phyloP scores from a whole-genome alignment of 768 basidiomycete genomes.

The Cantharellus anzutake region DNA sequence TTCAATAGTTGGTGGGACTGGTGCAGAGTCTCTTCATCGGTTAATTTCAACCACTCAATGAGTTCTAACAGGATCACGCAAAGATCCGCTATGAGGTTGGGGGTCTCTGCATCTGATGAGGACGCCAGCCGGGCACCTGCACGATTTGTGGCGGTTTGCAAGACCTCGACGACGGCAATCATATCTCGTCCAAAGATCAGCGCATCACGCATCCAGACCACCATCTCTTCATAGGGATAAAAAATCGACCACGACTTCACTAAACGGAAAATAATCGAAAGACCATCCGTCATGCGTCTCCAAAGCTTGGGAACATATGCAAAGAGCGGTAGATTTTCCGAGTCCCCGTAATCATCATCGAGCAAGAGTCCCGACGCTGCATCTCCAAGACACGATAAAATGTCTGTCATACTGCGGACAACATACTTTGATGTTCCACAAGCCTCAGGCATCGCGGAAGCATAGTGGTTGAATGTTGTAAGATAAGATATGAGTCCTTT shows the following conservation, averaged over 20 bases:
- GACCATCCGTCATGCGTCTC: conserved; percentile 59
- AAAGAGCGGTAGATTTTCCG: conserved; percentile 28
- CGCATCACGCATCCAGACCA: conserved; percentile 96
- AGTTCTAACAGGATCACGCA: conserved; percentile 65
- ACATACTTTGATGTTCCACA: conserved; percentile 76
- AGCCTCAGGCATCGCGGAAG: conserved; percentile 56
- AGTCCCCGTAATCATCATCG: conserved; percentile 29
- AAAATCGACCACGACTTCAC: conserved; percentile 69
- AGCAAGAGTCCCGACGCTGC: conserved; percentile 52
- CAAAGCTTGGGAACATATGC: conserved; percentile 52
- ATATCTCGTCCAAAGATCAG: conserved; percentile 82
- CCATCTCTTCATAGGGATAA: conserved; percentile 71
- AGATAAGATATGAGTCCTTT: conserved; percentile 56
- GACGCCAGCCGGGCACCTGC: conserved; percentile 15
- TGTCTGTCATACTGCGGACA: conserved; percentile 82
- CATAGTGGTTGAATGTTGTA: conserved; percentile 40
- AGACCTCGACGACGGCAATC: conserved; percentile 56
- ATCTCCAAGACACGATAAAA: conserved; percentile 74
- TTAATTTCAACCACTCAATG: conserved; percentile 76
- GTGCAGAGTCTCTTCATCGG: conserved; percentile 78
- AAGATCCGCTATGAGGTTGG: conserved; percentile 43
- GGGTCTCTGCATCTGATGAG: conserved; percentile 18
- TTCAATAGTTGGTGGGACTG: conserved; percentile 74
- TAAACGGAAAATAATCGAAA: conserved; percentile 67
- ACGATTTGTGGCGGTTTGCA: conserved; percentile 41